Conservation (phyloP, 352 stramenopile species). For the Globisporangium splendens region DNA sequence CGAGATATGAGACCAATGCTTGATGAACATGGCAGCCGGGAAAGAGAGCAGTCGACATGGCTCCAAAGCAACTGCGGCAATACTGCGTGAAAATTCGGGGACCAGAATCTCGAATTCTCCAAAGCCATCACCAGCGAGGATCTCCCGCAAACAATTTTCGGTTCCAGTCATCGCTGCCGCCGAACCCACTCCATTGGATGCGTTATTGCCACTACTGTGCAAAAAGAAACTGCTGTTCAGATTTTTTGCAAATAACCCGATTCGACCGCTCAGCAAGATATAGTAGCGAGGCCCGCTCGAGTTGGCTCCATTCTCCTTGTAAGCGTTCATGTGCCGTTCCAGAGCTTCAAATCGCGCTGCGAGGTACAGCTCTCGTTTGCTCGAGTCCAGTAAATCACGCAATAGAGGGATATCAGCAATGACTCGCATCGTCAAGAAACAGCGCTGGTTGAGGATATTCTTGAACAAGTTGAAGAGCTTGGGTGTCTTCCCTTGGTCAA, state of each 20-base stretch:
- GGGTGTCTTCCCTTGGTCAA: constrained; percentile 22
- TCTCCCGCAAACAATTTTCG: constrained; percentile 34
- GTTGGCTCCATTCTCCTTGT: constrained; percentile 30
- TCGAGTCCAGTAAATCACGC: constrained; percentile 29
- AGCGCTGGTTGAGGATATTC: constrained; percentile 67
- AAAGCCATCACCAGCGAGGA: constrained; percentile 40
- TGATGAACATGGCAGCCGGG: constrained; percentile 37
- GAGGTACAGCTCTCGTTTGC: constrained; percentile 39
- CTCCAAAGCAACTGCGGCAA: constrained; percentile 45
- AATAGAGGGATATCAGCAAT: constrained; percentile 50
- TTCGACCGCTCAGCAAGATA: constrained; percentile 41
- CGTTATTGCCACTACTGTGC: neutral
- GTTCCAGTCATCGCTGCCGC: neutral
- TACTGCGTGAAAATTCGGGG: constrained; percentile 24
- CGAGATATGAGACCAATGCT: constrained; percentile 31
- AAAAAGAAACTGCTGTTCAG: constrained; percentile 16
- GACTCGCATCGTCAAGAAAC: constrained; percentile 49
- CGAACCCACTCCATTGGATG: neutral
- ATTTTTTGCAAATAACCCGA: constrained; percentile 34
- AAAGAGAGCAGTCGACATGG: constrained; percentile 53
- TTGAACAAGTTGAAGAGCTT: constrained; percentile 65
- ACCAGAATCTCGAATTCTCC: constrained; percentile 64
- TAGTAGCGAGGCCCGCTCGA: constrained; percentile 32
- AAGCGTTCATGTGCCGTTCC: constrained; percentile 42
- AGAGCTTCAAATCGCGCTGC: constrained; percentile 57